phyloP scores from a whole-genome alignment of 2,329 filamentous ascomycete species.

The Onygenales sp. region DNA sequence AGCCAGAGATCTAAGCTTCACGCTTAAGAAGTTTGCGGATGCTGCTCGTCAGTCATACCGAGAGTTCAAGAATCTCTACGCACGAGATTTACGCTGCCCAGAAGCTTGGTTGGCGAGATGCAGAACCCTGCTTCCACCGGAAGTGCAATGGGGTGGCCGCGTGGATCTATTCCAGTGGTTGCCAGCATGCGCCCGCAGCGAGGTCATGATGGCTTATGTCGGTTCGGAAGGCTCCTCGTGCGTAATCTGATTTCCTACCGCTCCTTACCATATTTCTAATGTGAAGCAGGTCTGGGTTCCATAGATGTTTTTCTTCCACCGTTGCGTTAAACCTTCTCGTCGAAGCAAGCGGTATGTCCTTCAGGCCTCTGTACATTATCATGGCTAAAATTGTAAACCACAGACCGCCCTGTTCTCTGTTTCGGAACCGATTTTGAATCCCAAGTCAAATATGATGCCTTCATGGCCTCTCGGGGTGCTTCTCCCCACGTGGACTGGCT shows the following conservation, averaged over 20 bases:
- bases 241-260: background rate
- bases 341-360: slow-evolving; percentile 19
- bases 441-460: slow-evolving; percentile 24
- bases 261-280: background rate
- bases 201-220: slow-evolving; percentile 30
- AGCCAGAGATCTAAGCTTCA: slow-evolving; percentile 23
- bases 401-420: slow-evolving; percentile 19
- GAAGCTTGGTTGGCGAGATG: slow-evolving; percentile 22
- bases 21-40: slow-evolving; percentile 23
- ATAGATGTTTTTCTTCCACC: slow-evolving; percentile 28
- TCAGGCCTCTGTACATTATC: background rate
- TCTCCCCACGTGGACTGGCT: slow-evolving; percentile 28
- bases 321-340: slow-evolving; percentile 26
- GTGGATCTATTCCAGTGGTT: slow-evolving; percentile 27
- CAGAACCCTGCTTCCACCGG: slow-evolving; percentile 20
- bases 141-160: slow-evolving; percentile 23
- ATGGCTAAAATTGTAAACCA: slow-evolving; percentile 6
- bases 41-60: slow-evolving; percentile 17
- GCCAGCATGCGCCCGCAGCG: slow-evolving; percentile 23
- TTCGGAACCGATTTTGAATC: slow-evolving; percentile 27
- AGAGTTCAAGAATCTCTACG: slow-evolving; percentile 23
- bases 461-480: slow-evolving; percentile 23
- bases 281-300: slow-evolving; percentile 23
- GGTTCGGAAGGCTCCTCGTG: slow-evolving; percentile 24
- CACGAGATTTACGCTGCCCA: slow-evolving; percentile 25